phyloP scores from a whole-genome alignment of 768 basidiomycete species.

The Auriscalpium microsporum region DNA sequence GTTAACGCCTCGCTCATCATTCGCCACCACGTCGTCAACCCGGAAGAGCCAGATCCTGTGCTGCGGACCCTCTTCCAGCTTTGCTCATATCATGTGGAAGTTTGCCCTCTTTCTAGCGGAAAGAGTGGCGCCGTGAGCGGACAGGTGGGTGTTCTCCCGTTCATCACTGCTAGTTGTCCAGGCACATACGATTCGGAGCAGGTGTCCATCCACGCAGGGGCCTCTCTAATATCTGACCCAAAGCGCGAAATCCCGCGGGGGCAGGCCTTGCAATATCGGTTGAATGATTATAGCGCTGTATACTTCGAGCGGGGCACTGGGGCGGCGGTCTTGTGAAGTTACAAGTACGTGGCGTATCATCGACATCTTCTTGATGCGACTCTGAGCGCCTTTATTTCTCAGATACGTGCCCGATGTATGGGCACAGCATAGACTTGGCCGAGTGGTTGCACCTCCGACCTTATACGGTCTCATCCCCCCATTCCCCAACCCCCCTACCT shows the following conservation, averaged over 20 bases:
- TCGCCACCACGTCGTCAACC: constrained; percentile 47
- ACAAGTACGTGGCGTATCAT: neutral
- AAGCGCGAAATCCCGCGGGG: constrained; percentile 41
- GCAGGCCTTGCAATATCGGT: constrained; percentile 58
- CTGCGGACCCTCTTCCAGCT: constrained; percentile 52
- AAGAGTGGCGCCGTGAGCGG: constrained; percentile 73
- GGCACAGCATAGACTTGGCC: too few relatives aligned
- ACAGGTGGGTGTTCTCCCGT: constrained; percentile 38
- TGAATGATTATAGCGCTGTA: constrained; percentile 54
- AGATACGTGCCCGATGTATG: too few relatives aligned
- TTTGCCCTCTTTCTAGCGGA: constrained; percentile 63
- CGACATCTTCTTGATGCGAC: neutral
- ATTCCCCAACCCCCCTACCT: too few relatives aligned
- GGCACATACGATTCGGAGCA: constrained; percentile 18
- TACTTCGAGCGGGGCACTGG: constrained; percentile 74
- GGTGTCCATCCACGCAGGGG: constrained; percentile 58
- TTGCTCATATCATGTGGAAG: constrained; percentile 63
- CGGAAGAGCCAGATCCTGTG: constrained; percentile 53
- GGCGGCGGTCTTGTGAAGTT: constrained; percentile 44
- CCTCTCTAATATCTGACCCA: constrained; percentile 25
- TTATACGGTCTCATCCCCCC: too few relatives aligned
- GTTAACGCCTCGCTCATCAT: constrained; percentile 46
- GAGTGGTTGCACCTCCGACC: too few relatives aligned
- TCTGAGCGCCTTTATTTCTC: neutral
- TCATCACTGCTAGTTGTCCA: neutral